Conservation (phyloP, 108 stramenopile species). For the Epipyxis sp. region DNA sequence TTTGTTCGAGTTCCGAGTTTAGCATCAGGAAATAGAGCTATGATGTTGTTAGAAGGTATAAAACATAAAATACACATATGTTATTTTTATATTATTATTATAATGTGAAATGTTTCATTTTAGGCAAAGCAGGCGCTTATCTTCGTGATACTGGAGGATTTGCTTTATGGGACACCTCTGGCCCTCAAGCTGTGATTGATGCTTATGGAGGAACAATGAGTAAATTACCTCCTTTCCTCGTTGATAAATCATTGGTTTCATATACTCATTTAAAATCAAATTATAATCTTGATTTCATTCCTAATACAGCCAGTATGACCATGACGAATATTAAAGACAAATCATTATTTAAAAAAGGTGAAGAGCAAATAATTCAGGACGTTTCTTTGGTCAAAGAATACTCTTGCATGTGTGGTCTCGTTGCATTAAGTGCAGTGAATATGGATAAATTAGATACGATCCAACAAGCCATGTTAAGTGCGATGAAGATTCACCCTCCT, state of each 20-base stretch:
- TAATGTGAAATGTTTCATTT: too few relatives aligned
- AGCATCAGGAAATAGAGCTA: conserved; percentile 63
- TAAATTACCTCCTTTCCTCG: conserved; percentile 50
- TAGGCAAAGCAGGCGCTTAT: conserved; percentile 47
- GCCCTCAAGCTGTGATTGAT: conserved; percentile 59
- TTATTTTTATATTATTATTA: too few relatives aligned
- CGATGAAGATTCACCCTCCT: too few relatives aligned
- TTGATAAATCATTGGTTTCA: not conserved
- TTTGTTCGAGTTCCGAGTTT: conserved; percentile 44
- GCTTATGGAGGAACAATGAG: conserved; percentile 57
- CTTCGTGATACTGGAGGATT: conserved; percentile 63
- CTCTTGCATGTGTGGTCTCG: conserved; percentile 58
- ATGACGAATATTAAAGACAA: conserved; percentile 59
- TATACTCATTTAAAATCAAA: conserved; percentile 56
- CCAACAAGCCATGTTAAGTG: too few relatives aligned
- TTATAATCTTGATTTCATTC: conserved; percentile 56
- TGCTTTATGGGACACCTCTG: conserved; percentile 65
- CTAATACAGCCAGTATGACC: conserved; percentile 49
- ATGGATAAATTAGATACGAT: too few relatives aligned
- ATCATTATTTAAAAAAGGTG: too few relatives aligned
- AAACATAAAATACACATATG: too few relatives aligned
- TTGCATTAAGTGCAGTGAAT: too few relatives aligned
- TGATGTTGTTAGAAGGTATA: conserved; percentile 58
- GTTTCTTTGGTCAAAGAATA: conserved; percentile 49
- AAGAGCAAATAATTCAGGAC: conserved; percentile 32